These are phyloP conservation scores for Termitomyces sp. DNA, from an alignment of 768 basidiomycete genomes.

Conservation along the genomic window DNA sequence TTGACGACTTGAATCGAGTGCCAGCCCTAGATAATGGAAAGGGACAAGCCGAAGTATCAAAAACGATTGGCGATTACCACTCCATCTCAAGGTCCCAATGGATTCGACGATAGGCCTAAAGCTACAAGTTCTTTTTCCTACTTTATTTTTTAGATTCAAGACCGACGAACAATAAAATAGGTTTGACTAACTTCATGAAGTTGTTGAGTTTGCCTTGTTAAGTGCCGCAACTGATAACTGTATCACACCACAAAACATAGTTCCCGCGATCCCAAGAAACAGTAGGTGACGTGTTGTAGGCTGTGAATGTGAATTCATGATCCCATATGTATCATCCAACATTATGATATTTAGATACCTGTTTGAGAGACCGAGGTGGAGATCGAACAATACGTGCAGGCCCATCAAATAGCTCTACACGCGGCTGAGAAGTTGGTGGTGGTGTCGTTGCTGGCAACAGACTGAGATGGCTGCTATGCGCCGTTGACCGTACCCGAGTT, in stretches of 20 bases:
- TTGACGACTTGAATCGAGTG: not conserved
- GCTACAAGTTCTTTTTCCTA: not conserved
- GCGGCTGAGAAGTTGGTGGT: not conserved
- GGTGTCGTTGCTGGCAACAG: not conserved
- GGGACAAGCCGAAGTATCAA: not conserved
- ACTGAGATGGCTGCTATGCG: not conserved
- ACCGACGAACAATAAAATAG: not conserved
- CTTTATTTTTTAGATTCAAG: not conserved
- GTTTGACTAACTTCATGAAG: not conserved
- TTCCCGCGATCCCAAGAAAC: not conserved
- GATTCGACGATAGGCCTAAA: not conserved
- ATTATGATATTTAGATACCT: not conserved
- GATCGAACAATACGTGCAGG: not conserved
- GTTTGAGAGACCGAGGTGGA: not conserved
- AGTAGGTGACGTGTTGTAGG: not conserved
- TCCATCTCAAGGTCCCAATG: not conserved
- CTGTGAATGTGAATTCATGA: not conserved
- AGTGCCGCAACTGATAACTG: not conserved
- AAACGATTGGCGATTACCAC: not conserved
- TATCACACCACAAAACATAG: not conserved
- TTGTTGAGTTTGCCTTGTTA: not conserved
- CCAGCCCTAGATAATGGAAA: not conserved
- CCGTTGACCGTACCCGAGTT: not conserved
- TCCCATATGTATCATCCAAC: not conserved
- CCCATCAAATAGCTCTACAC: not conserved